Percentiles rank a stretch among this genome's conserved stretches.
These are phyloP conservation scores for Raddia guianensis DNA, from an alignment of 176 grass and related monocot species.

Conservation along the genomic window DNA sequence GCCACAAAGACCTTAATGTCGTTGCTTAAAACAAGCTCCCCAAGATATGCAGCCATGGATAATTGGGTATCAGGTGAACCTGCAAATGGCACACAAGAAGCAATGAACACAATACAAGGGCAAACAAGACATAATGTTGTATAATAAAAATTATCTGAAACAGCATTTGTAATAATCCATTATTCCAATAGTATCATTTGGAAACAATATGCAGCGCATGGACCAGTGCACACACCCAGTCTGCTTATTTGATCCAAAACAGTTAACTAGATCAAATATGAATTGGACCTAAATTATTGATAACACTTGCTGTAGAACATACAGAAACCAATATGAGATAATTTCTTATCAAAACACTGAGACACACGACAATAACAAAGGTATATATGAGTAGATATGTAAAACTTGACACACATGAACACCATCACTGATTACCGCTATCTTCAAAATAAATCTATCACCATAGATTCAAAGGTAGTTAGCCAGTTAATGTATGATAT, in stretches of 20 bases:
- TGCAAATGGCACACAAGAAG: constrained; percentile 41
- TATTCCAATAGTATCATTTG: neutral
- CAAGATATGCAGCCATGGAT: constrained; percentile 83
- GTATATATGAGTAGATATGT: neutral
- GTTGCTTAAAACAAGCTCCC: constrained; percentile 96
- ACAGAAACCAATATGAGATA: neutral
- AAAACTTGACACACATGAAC: neutral
- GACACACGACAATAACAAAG: constrained; percentile 8
- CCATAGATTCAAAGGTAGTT: neutral
- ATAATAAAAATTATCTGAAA: constrained; percentile 5
- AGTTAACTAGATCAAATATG: neutral
- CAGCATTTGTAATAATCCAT: neutral
- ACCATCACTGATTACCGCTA: neutral
- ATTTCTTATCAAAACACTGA: constrained; percentile 9
- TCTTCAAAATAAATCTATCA: neutral
- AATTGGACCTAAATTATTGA: constrained; percentile 1
- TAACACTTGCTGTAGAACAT: neutral
- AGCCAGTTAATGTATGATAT: neutral
- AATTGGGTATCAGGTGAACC: constrained; percentile 77
- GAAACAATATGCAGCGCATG: neutral
- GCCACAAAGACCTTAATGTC: constrained; percentile 90
- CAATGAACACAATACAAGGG: constrained; percentile 14
- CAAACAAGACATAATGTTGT: constrained; percentile 7
- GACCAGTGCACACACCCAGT: neutral
- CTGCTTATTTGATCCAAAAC: neutral